Percentiles rank a stretch among this genome's conserved stretches.
phyloP scores from a whole-genome alignment of 441 rosid genomes.

The Oxalis stricta region DNA sequence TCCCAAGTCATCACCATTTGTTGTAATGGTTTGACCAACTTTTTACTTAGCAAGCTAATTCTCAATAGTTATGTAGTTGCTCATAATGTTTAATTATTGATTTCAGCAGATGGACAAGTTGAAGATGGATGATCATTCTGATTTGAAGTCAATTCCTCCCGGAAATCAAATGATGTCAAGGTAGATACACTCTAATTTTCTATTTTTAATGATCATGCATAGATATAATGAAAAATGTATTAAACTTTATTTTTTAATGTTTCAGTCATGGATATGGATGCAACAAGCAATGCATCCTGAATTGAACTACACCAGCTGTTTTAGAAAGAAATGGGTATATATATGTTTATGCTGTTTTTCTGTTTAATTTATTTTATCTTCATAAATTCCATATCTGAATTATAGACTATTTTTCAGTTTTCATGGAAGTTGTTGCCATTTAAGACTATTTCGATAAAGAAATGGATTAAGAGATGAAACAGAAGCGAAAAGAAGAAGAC shows the following conservation, averaged over 20 bases:
- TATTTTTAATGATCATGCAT: too few relatives aligned
- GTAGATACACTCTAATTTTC: conserved; percentile 19
- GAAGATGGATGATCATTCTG: conserved; percentile 54
- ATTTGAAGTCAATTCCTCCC: conserved; percentile 53
- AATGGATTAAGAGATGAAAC: conserved; percentile 71
- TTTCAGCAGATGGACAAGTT: conserved; percentile 39
- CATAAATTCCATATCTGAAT: too few relatives aligned
- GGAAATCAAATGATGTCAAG: conserved; percentile 86
- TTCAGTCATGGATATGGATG: conserved; percentile 98
- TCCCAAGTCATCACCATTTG: conserved; percentile 22
- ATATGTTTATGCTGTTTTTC: too few relatives aligned
- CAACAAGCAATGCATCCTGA: conserved; percentile 98
- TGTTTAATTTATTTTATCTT: too few relatives aligned
- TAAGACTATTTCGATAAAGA: conserved; percentile 46
- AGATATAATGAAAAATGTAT: neutral
- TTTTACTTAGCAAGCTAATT: neutral
- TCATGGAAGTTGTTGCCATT: conserved; percentile 40
- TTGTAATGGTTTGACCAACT: conserved; percentile 40
- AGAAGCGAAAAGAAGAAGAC: conserved; percentile 62
- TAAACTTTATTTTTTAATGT: neutral
- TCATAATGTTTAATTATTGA: neutral
- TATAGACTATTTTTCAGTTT: conserved; percentile 27
- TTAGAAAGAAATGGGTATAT: conserved; percentile 76
- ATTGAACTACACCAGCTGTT: conserved; percentile 62
- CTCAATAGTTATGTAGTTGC: neutral